Evolutionary conservation across 176 grass and related monocot species (phyloP).

Genomic region (Juncus inflexus): DNA sequence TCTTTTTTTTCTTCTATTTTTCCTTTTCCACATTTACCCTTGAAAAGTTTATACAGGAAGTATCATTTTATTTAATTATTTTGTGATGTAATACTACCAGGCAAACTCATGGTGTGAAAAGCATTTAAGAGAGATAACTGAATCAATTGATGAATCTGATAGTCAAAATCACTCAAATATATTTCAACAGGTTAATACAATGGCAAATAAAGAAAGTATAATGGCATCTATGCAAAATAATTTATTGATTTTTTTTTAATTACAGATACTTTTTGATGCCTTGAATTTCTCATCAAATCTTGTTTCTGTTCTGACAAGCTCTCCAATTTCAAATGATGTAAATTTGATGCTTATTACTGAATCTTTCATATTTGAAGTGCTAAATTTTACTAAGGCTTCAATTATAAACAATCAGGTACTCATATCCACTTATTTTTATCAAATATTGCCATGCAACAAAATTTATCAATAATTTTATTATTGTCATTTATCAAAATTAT

Average conservation of each 20-base stretch:
- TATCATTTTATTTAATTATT: neutral
- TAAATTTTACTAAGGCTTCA: conserved; percentile 46
- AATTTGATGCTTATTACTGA: conserved; percentile 31
- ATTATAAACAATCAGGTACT: conserved; percentile 63
- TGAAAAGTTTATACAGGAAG: too few relatives aligned
- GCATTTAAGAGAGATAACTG: conserved; percentile 38
- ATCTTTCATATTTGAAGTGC: conserved; percentile 48
- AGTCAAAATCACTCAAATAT: conserved; percentile 63
- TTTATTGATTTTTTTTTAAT: conserved; percentile 13
- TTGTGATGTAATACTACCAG: conserved; percentile 31
- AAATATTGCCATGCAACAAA: too few relatives aligned
- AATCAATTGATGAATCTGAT: conserved; percentile 42
- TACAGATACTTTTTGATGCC: conserved; percentile 65
- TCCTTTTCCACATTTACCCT: neutral
- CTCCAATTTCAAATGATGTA: conserved; percentile 19
- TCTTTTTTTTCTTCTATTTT: conserved; percentile 2
- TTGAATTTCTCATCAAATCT: conserved; percentile 55
- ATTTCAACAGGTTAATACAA: conserved; percentile 50
- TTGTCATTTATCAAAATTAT: too few relatives aligned
- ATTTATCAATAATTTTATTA: too few relatives aligned
- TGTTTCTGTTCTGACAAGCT: conserved; percentile 42
- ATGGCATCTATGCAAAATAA: conserved; percentile 10
- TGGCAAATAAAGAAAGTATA: conserved; percentile 1
- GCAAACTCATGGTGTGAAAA: conserved; percentile 72
- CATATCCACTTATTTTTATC: neutral